A percentile compares a stretch with the other conserved stretches of the same genome.
phyloP scores from a whole-genome alignment of 2,329 filamentous ascomycete genomes.

The Delphinella strobiligena region DNA sequence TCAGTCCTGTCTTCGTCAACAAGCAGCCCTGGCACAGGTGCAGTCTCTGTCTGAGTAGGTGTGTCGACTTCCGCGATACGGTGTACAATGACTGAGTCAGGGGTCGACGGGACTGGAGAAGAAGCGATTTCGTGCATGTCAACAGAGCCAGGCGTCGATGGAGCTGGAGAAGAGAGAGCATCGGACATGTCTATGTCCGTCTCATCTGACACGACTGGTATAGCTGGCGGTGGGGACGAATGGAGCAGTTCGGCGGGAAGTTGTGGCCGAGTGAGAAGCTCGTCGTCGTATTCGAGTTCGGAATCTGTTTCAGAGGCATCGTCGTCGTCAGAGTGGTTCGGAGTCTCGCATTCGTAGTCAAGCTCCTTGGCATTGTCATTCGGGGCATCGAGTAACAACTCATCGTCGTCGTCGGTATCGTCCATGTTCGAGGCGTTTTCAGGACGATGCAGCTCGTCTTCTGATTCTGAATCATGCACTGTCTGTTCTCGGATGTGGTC shows the following conservation, averaged over 20 bases:
- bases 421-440: not conserved
- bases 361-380: conserved; percentile 5
- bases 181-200: conserved; percentile 2
- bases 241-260: conserved; percentile 7
- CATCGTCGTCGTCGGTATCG: conserved; percentile 10
- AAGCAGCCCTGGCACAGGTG: conserved; percentile 1
- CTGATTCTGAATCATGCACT: not conserved
- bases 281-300: conserved; percentile 3
- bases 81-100: conserved; percentile 1
- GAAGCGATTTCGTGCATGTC: not conserved
- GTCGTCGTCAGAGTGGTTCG: conserved; percentile 6
- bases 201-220: conserved; percentile 1
- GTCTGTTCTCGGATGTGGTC: not conserved
- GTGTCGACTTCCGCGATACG: not conserved
- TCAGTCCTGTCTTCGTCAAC: not conserved
- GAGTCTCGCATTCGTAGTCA: conserved; percentile 1
- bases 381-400: conserved; percentile 4
- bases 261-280: conserved; percentile 3
- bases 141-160: conserved; percentile 5
- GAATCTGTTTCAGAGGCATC: conserved; percentile 7
- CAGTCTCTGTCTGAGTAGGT: not conserved
- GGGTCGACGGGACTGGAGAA: conserved; percentile 6
- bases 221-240: conserved; percentile 3
- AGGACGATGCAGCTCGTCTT: conserved; percentile 4
- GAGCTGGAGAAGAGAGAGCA: not conserved